Evolutionary conservation across 75 land plant species (phyloP).

Genomic region (Picea glauca): DNA sequence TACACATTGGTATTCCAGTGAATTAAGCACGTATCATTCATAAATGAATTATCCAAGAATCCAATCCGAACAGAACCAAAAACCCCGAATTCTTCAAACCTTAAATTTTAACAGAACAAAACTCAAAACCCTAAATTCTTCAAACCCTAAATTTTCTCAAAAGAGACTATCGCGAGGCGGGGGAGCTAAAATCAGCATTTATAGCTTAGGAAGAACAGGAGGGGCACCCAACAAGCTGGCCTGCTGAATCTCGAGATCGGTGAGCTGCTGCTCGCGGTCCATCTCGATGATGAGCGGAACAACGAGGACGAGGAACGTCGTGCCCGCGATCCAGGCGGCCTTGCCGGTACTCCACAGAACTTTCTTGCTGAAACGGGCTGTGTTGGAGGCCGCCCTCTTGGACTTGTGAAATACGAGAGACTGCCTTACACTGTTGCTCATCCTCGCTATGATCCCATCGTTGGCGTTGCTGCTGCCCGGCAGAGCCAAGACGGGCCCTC

Average conservation of each 20-base stretch:
- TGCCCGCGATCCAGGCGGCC: conserved; percentile 85
- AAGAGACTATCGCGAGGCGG: too few relatives aligned
- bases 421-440: conserved; percentile 29
- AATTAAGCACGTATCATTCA: too few relatives aligned
- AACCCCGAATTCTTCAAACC: too few relatives aligned
- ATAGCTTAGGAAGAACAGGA: too few relatives aligned
- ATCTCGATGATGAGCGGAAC: conserved; percentile 85
- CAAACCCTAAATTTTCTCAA: too few relatives aligned
- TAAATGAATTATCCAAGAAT: too few relatives aligned
- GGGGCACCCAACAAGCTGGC: conserved; percentile 63
- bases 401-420: conserved; percentile 46
- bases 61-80: too few relatives aligned
- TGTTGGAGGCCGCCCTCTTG: conserved; percentile 48
- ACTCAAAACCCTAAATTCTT: too few relatives aligned
- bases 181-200: too few relatives aligned
- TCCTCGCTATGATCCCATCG: conserved; percentile 23
- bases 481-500: not conserved
- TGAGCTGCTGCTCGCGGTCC: conserved; percentile 87
- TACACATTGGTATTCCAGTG: too few relatives aligned
- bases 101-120: too few relatives aligned
- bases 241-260: conserved; percentile 80
- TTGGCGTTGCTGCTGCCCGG: not conserved
- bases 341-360: conserved; percentile 54
- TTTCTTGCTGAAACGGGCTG: conserved; percentile 49
- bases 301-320: conserved; percentile 72